A percentile compares a stretch with the other conserved stretches of the same genome.
phyloP scores from a whole-genome alignment of 2,329 filamentous ascomycete genomes.

The Alternaria rosae region DNA sequence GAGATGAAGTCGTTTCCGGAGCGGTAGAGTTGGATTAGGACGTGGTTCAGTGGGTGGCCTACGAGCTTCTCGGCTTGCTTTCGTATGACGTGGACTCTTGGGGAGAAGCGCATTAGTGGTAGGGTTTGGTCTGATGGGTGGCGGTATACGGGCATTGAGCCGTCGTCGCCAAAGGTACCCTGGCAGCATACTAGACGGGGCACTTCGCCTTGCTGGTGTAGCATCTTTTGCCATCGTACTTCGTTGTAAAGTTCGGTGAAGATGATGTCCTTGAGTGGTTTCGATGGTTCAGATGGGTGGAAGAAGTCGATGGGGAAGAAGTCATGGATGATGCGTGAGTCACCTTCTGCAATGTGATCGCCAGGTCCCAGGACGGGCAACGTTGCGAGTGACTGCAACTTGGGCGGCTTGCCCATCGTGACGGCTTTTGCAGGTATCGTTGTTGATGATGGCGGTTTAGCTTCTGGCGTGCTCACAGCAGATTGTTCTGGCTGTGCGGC shows the following conservation, averaged over 20 bases:
- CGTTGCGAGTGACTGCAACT: slow-evolving; percentile 50
- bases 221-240: slow-evolving; percentile 90
- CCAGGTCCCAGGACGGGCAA: slow-evolving; percentile 55
- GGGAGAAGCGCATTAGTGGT: slow-evolving; percentile 76
- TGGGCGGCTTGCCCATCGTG: slow-evolving; percentile 31
- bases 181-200: slow-evolving; percentile 91
- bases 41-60: slow-evolving; percentile 87
- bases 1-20: slow-evolving; percentile 88
- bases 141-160: slow-evolving; percentile 87
- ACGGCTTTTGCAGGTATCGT: background rate
- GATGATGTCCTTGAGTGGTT: slow-evolving; percentile 62
- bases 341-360: slow-evolving; percentile 76
- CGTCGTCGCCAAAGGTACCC: slow-evolving; percentile 72
- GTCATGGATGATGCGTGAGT: slow-evolving; percentile 76
- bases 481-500: slow-evolving; percentile 1
- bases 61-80: slow-evolving; percentile 72
- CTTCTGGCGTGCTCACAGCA: background rate
- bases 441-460: background rate
- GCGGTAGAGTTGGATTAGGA: slow-evolving; percentile 92
- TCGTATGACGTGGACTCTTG: slow-evolving; percentile 73
- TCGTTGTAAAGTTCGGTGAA: slow-evolving; percentile 77
- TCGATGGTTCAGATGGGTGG: slow-evolving; percentile 37
- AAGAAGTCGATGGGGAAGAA: slow-evolving; percentile 63
- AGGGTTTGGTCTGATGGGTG: slow-evolving; percentile 91
- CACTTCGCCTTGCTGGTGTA: slow-evolving; percentile 88